Evolutionary conservation across 148 eudicot species (phyloP), one percentile per base, ranked within the genome.

Genomic region (Diospyros kaki): DNA sequence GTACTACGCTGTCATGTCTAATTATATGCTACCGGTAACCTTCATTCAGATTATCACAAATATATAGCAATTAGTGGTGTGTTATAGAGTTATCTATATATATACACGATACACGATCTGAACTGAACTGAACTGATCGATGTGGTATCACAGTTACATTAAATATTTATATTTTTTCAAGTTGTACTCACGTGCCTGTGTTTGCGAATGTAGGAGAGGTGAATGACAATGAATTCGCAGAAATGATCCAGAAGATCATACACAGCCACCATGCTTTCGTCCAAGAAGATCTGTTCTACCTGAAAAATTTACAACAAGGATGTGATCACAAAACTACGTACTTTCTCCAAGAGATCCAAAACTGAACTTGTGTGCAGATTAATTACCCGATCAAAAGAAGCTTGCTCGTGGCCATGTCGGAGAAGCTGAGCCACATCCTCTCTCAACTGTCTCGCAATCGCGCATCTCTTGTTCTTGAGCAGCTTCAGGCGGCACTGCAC

Each of bases 401-500:
- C 65, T 6, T 84, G 87, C 15, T 86, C 75, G 81, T 81, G 86
- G 65, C 90, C 94, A 64, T 78, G 55, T 66, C 74, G 82, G 76
- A 89, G 81, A 59, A 95, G 94, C 81, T 87, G 86, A 64, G 89
- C 91, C 58, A 92, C 80, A 69, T 90, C 96, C 14, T 83, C 81
- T 40, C 87, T 84, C n/a, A 81, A 69, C 4, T 82, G 86, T 69
- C 77, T 81, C 3, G 69, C 84, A 11, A 95, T 85, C 2, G 81
- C 84, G 40, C 73, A 71, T 76, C 85, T 81, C 83, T 95, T 95
- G 86, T 73, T 89, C 84, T 81, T 86, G 64, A 92, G 53, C 55
- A 92, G 78, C 70, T 87, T 89, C 5, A 95, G 79, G 42, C 97
- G 97, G 68, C 91, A 86, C 77, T 85, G 94, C 42, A 88, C 84